Evolutionary conservation across 176 grass and related monocot species (phyloP).

Genomic region (Bolboschoenus planiculmis): DNA sequence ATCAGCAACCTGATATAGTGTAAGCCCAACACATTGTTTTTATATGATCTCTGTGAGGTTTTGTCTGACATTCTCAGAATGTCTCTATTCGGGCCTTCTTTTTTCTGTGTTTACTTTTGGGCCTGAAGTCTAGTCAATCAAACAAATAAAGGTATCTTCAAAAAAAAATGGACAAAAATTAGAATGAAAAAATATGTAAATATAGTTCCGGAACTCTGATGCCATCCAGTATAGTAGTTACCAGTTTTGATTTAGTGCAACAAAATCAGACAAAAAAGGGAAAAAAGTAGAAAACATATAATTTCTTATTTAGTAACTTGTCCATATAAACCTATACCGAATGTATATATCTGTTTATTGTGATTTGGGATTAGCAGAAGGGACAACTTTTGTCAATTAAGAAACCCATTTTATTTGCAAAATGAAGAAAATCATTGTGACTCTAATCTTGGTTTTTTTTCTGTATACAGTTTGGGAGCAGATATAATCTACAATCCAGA

Average conservation of each 20-base stretch:
- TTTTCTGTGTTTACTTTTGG: background rate
- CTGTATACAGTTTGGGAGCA: constrained; percentile 58
- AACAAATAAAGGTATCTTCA: background rate
- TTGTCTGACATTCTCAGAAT: background rate
- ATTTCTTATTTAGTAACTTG: background rate
- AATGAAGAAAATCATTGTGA: background rate
- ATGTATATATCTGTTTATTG: background rate
- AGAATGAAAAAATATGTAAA: background rate
- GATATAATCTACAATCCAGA: constrained; percentile 82
- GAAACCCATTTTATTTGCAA: background rate
- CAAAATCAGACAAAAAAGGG: background rate
- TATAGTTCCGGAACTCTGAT: background rate
- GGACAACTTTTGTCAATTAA: background rate
- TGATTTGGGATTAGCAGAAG: background rate
- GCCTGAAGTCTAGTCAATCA: background rate
- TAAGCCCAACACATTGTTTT: constrained; percentile 33
- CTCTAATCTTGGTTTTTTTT: background rate
- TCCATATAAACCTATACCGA: background rate
- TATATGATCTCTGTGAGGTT: background rate
- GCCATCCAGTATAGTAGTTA: background rate
- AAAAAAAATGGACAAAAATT: background rate
- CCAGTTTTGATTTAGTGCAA: background rate
- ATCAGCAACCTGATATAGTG: constrained; percentile 52
- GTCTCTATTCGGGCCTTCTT: background rate
- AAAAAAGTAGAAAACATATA: background rate